A percentile compares a stretch with the other conserved stretches of the same genome.
These are phyloP conservation scores for Arachis stenosperma DNA, from an alignment of 306 rosid species.

Conservation along the genomic window DNA sequence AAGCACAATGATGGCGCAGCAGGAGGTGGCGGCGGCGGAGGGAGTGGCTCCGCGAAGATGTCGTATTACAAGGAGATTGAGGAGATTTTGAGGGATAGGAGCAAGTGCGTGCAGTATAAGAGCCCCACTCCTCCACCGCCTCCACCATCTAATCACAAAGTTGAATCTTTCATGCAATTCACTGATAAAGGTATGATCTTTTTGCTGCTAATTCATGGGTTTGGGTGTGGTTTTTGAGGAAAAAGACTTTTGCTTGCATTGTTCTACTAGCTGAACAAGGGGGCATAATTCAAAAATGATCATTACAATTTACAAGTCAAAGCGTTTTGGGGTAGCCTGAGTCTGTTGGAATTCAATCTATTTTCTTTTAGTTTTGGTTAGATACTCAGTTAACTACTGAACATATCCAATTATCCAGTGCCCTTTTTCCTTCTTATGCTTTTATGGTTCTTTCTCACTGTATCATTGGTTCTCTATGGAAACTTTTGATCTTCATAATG, in stretches of 20 bases:
- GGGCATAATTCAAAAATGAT: not conserved
- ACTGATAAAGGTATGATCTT: conserved; percentile 55
- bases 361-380: not conserved
- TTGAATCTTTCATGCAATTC: conserved; percentile 85
- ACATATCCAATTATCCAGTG: not conserved
- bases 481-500: not conserved
- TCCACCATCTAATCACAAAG: conserved; percentile 35
- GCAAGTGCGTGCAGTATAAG: conserved; percentile 60
- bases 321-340: not conserved
- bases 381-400: not conserved
- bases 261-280: not conserved
- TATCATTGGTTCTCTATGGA: conserved; percentile 4
- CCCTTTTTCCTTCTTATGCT: not conserved
- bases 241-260: not conserved
- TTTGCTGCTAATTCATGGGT: not conserved
- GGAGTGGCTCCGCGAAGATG: conserved; percentile 88
- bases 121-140: conserved; percentile 54
- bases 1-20: conserved; percentile 75
- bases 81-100: conserved; percentile 78
- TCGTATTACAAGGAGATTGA: conserved; percentile 89
- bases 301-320: not conserved
- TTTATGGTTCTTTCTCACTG: not conserved
- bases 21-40: conserved; percentile 81
- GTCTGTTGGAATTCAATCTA: conserved; percentile 2
- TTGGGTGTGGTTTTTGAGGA: not conserved